Base-by-base conservation (phyloP, 768 basidiomycete genomes). In the Paxillus ammoniavirescens region DNA sequence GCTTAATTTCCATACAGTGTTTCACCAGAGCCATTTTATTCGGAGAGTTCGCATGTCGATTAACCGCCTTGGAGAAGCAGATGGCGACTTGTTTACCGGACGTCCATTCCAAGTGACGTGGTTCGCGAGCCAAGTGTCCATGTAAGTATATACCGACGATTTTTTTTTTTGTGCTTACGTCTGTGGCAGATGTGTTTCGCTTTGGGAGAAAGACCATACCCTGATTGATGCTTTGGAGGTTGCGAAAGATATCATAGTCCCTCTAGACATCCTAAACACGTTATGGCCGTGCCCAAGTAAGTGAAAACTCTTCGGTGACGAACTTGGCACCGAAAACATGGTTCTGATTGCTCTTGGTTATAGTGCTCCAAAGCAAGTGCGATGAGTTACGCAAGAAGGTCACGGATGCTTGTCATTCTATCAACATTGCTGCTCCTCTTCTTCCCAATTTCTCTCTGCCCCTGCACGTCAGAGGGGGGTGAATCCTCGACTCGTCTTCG, bases 101-200 rank as follows among this genome's bases (percentile, higher is more conserved):
- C 80, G 87, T 0, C 89, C 89, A 0, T 89, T 81, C 67, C 81
- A 86, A 59, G 79, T 83, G 50, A 77, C 77, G 42, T 91, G 89
- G 89, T 87, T 87, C 58, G 73, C 81, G 31, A 84, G 81, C 55
- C 87, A 87, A 59, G 73, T 87, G 6, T 76, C 80, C 0, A 80
- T 82, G 86, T 86, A 61, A 38, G 82, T 69, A 8, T 23, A 26
- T 44, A 8, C 30, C 5, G 15, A 23, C 5, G 15, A 26, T 30
- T 47, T 3, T 8, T 40, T 46, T 23, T 28, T 33, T 30, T 14
- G 33, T 23, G 13, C 53, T 59, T 31, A 57, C 13, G 18, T 33
- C 42, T 31, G 36, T 15, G 42, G 31, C 55, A 88, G 86, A 58
- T 87, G 86, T 60, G 70, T 91, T 35, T 72, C 79, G 2, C 64